phyloP scores from a whole-genome alignment of 2,329 filamentous ascomycete genomes.

The Aureobasidium sp. region DNA sequence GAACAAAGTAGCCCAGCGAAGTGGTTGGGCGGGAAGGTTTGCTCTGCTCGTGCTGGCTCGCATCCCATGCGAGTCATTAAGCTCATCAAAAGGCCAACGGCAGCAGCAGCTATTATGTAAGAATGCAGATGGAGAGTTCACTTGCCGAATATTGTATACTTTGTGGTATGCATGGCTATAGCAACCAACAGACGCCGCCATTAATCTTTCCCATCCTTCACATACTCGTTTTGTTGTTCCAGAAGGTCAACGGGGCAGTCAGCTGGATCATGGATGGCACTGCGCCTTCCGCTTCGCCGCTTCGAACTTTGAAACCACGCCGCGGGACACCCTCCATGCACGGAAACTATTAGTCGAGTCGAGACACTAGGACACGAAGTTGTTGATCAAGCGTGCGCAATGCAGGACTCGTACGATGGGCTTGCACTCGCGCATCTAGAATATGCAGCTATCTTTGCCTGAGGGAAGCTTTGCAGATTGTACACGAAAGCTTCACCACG shows the following conservation, averaged over 20 bases:
- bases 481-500: not conserved
- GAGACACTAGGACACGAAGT: not conserved
- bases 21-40: conserved; percentile 7
- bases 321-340: not conserved
- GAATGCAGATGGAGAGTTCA: not conserved
- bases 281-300: not conserved
- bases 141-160: not conserved
- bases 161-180: conserved; percentile 9
- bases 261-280: not conserved
- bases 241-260: not conserved
- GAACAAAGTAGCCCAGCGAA: not conserved
- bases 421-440: not conserved
- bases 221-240: not conserved
- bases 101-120: not conserved
- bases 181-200: not conserved
- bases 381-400: conserved; percentile 1
- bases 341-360: not conserved
- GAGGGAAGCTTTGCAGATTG: not conserved
- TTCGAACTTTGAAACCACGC: conserved; percentile 2
- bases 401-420: conserved; percentile 10
- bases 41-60: conserved; percentile 7
- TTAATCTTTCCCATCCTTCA: not conserved
- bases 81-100: not conserved
- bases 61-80: conserved; percentile 12
- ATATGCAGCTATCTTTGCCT: not conserved